These are phyloP conservation scores for Vitis rotundifolia DNA, from an alignment of 164 flowering plant genomes.

Conservation along the genomic window DNA sequence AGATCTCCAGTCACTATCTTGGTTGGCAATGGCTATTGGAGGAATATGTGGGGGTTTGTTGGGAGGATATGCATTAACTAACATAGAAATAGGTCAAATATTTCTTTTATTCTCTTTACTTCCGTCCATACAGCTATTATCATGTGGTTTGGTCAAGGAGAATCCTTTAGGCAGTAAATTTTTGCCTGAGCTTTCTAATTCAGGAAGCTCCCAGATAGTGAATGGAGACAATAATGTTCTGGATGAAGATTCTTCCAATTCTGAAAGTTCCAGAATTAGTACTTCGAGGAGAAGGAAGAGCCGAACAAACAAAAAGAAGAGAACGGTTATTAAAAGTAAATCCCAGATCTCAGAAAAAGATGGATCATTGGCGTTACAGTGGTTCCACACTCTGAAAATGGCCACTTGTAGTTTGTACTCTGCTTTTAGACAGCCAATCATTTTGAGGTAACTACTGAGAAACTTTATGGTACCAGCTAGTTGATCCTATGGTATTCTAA, in stretches of 20 bases:
- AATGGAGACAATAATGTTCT: constrained; percentile 26
- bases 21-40: constrained; percentile 93
- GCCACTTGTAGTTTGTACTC: constrained; percentile 60
- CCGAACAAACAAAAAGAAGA: constrained; percentile 39
- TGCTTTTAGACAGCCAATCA: constrained; percentile 79
- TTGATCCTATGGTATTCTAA: neutral
- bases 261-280: constrained; percentile 24
- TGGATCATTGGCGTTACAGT: constrained; percentile 31
- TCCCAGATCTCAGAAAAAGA: constrained; percentile 25
- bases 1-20: constrained; percentile 86
- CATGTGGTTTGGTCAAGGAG: constrained; percentile 81
- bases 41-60: constrained; percentile 87
- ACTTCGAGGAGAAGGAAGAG: constrained; percentile 57
- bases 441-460: constrained; percentile 61
- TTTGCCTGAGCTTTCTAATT: constrained; percentile 25
- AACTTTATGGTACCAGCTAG: neutral
- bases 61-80: constrained; percentile 79
- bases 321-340: constrained; percentile 17
- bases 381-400: constrained; percentile 59
- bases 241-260: constrained; percentile 33
- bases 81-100: constrained; percentile 56
- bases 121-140: constrained; percentile 70
- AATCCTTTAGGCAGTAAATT: constrained; percentile 29
- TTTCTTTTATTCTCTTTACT: constrained; percentile 76
- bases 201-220: constrained; percentile 20